Evolutionary conservation across 805 yeast genomes (phyloP).

Genomic region (Candida tibetensis): DNA sequence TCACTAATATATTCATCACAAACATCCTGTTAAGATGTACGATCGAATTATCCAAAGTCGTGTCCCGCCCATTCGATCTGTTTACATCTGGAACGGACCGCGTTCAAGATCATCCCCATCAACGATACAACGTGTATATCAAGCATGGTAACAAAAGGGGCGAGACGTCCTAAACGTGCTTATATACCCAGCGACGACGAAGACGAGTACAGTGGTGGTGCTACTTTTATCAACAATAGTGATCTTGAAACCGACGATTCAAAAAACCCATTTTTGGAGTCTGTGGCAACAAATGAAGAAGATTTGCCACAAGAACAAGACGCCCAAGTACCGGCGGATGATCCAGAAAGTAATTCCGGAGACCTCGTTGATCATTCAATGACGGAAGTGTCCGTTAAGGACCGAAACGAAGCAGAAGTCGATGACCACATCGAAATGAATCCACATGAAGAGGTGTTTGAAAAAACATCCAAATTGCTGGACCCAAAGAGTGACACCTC

Average conservation of each 20-base stretch:
- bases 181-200: slow-evolving; percentile 17
- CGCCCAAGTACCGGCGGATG: slow-evolving; percentile 2
- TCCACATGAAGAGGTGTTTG: slow-evolving; percentile 4
- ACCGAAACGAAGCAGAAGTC: slow-evolving; percentile 1
- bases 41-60: too few species aligned
- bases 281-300: background rate
- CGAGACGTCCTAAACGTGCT: slow-evolving; percentile 11
- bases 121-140: too few species aligned
- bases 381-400: too few species aligned
- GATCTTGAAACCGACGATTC: slow-evolving; percentile 18
- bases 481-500: slow-evolving; percentile 6
- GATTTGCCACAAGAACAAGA: background rate
- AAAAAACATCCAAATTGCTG: background rate
- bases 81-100: too few species aligned
- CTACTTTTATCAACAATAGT: slow-evolving; percentile 40
- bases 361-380: too few species aligned
- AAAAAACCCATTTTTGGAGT: background rate
- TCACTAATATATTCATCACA: too few species aligned
- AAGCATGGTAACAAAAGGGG: slow-evolving; percentile 11
- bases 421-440: background rate
- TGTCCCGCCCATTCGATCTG: too few species aligned
- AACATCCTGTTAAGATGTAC: too few species aligned
- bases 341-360: background rate
- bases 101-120: too few species aligned
- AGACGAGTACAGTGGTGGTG: slow-evolving; percentile 9